These are phyloP conservation scores for Cruciata laevipes DNA, from an alignment of 257 asterid species.

Conservation along the genomic window DNA sequence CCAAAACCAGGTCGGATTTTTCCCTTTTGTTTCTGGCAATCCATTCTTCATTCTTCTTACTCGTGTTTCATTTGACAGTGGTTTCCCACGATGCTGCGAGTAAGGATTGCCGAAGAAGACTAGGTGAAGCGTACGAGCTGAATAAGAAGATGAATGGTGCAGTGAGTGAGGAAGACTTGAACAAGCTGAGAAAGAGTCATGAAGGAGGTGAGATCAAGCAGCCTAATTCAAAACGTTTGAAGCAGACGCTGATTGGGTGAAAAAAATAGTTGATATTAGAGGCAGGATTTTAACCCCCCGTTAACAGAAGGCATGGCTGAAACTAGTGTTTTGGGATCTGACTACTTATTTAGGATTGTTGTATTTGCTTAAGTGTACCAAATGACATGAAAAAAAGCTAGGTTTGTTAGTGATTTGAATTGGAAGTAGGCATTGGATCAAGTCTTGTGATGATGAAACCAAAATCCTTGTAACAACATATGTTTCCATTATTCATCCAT, in stretches of 20 bases:
- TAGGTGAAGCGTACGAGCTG: constrained; percentile 76
- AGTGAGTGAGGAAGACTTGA: constrained; percentile 55
- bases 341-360: not conserved
- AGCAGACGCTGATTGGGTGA: constrained; percentile 41
- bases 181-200: constrained; percentile 41
- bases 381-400: not conserved
- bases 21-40: not conserved
- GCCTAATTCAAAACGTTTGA: constrained; percentile 47
- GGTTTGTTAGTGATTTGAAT: not conserved
- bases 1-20: constrained; percentile 76
- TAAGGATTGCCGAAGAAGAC: constrained; percentile 63
- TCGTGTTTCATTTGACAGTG: constrained; percentile 33
- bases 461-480: not conserved
- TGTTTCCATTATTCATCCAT: not conserved
- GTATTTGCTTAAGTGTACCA: not conserved
- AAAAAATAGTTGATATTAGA: not conserved
- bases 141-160: constrained; percentile 63
- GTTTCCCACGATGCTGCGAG: constrained; percentile 72
- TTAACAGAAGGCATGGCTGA: not conserved
- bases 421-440: not conserved
- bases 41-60: not conserved
- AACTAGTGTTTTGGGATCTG: not conserved
- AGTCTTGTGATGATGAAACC: not conserved
- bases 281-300: not conserved
- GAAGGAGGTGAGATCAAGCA: constrained; percentile 34